phyloP scores from a whole-genome alignment of 352 stramenopile genomes.

The Pythium brassicae region DNA sequence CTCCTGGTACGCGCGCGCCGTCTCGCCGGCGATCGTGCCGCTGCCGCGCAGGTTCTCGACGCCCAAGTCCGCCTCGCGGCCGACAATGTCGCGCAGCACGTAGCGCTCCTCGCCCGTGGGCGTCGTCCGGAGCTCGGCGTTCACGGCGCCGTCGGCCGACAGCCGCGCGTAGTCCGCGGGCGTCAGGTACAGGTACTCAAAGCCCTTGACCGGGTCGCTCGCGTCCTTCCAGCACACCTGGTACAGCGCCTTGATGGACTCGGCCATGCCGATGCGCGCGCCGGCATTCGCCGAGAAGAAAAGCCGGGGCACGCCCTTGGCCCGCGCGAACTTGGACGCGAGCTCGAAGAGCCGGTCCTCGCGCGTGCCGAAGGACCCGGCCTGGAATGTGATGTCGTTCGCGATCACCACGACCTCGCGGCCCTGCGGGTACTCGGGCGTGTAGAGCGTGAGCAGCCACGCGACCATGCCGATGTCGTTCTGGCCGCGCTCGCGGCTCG shows the following conservation, averaged over 20 bases:
- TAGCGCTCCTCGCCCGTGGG: slow-evolving; percentile 84
- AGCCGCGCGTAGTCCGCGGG: slow-evolving; percentile 93
- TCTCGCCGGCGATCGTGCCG: slow-evolving; percentile 99
- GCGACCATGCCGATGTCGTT: slow-evolving; percentile 99
- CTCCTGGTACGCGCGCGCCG: slow-evolving; percentile 96
- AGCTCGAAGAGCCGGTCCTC: slow-evolving; percentile 99
- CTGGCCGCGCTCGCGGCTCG: slow-evolving; percentile 83
- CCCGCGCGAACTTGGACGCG: slow-evolving; percentile 93
- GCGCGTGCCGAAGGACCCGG: slow-evolving; percentile 98
- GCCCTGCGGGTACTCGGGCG: slow-evolving; percentile 96
- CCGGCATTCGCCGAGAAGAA: slow-evolving; percentile 99
- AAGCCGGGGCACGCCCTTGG: slow-evolving; percentile 92
- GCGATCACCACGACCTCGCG: slow-evolving; percentile 98
- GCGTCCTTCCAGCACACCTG: slow-evolving; percentile 97
- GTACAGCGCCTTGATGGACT: slow-evolving; percentile 98
- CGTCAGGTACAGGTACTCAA: slow-evolving; percentile 98
- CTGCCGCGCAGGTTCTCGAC: slow-evolving; percentile 99
- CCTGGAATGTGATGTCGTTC: slow-evolving; percentile 99
- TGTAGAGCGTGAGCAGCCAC: slow-evolving; percentile 98
- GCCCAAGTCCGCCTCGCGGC: slow-evolving; percentile 96
- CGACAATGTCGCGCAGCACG: slow-evolving; percentile 97
- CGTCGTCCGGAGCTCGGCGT: slow-evolving; percentile 70
- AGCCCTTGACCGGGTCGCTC: slow-evolving; percentile 95
- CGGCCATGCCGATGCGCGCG: slow-evolving; percentile 97
- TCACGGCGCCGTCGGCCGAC: slow-evolving; percentile 87